Conservation (phyloP, 768 basidiomycete species). For the Russula brevipes region DNA sequence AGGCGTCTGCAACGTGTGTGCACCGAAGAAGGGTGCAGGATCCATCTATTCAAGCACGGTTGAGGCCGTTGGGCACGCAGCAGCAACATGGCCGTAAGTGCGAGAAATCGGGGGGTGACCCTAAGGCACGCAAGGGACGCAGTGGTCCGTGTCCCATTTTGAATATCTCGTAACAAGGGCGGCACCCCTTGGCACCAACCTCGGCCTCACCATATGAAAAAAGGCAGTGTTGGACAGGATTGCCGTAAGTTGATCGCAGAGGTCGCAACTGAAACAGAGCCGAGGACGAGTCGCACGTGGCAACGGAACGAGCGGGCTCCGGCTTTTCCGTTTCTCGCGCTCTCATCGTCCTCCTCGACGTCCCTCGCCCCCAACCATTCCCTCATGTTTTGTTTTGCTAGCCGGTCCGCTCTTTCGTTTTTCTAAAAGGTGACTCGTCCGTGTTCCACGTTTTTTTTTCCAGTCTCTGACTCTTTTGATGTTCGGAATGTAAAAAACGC, state of each 20-base stretch:
- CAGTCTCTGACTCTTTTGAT: background rate
- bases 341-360: background rate
- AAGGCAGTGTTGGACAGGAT: no score
- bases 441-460: no score
- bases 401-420: background rate
- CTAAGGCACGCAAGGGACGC: background rate
- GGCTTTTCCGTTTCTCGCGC: background rate
- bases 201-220: no score
- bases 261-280: background rate
- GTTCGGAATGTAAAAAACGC: background rate
- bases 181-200: no score
- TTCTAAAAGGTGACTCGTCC: background rate
- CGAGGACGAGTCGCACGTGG: constrained; percentile 1
- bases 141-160: no score
- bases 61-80: no score
- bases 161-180: background rate
- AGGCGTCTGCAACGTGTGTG: background rate
- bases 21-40: no score
- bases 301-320: background rate
- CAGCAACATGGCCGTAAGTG: background rate
- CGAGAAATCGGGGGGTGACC: background rate
- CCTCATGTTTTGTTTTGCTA: background rate
- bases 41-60: no score
- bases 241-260: no score
- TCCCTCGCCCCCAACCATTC: background rate